phyloP scores from a whole-genome alignment of 1,139 yeast genomes.

The Pichia inconspicua region DNA sequence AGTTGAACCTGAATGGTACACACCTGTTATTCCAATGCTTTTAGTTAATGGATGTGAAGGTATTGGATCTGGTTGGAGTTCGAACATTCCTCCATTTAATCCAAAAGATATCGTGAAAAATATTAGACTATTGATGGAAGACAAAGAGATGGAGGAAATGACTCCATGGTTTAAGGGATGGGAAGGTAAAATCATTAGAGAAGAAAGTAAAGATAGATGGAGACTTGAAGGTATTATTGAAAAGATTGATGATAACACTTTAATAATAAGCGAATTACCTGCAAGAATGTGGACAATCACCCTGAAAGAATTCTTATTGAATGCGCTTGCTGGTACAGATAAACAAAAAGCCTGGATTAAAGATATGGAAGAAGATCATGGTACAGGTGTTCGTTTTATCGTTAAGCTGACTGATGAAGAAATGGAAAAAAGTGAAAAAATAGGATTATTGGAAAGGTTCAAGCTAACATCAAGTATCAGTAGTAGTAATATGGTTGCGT shows the following conservation, averaged over 20 bases:
- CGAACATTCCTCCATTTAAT: constrained; percentile 83
- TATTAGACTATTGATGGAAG: constrained; percentile 63
- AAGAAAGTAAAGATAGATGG: constrained; percentile 54
- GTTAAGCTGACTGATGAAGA: constrained; percentile 69
- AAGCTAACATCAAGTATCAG: constrained; percentile 63
- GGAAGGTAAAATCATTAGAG: constrained; percentile 71
- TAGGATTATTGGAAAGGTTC: constrained; percentile 80
- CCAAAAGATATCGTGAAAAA: constrained; percentile 78
- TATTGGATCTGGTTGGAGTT: constrained; percentile 99
- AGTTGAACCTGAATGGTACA: constrained; percentile 94
- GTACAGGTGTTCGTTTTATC: constrained; percentile 69
- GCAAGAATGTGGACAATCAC: constrained; percentile 88
- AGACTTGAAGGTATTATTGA: constrained; percentile 74
- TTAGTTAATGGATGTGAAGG: constrained; percentile 96
- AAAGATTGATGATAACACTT: constrained; percentile 67
- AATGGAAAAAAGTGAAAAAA: constrained; percentile 66
- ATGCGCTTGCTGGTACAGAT: constrained; percentile 67
- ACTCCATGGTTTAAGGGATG: constrained; percentile 95
- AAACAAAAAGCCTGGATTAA: constrained; percentile 79
- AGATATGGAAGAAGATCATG: constrained; percentile 93
- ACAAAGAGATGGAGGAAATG: constrained; percentile 67
- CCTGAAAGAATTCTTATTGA: constrained; percentile 74
- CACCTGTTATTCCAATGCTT: constrained; percentile 88
- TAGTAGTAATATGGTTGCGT: constrained; percentile 88
- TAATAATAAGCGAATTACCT: constrained; percentile 91